Evolutionary conservation across 371 early-diverging fungal species (phyloP), one percentile per base, ranked within the genome.

Genomic region (Mucor ambiguus): DNA sequence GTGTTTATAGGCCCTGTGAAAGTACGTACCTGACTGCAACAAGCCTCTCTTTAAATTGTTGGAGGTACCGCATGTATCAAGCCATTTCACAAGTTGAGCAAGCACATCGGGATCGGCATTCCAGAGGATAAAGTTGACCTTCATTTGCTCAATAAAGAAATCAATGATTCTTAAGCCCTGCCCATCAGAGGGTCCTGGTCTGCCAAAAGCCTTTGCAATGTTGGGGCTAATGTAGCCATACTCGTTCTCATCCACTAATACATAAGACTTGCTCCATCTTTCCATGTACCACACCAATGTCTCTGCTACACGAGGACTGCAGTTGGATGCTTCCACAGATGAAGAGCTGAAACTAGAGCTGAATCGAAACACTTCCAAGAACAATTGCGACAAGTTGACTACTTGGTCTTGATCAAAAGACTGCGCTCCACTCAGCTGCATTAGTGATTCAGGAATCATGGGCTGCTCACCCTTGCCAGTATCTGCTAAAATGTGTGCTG

Each of bases 221-320:
- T 80, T 81, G 6, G 83, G 84, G 68, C 87, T 87, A 48, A 88
- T 80, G 61, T 72, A 72, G 7, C 80, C 71, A 67, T 90, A 90
- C 37, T 91, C 87, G 14, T 83, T 81, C 32, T 85, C 84, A 58
- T 86, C 80, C 20, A 89, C 37, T 41, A 92, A 83, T 10, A 93
- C 68, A 69, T 91, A 93, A 0, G 92, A 87, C 57, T 85, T 81
- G 46, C 82, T 78, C 92, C 94, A 93, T 24, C 94, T 80, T 61
- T 91, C 90, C 56, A 89, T 74, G 71, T 88, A 93, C 90, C 91
- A 91, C 49, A 92, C 75, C 29, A 92, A 68, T 0, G 91, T 90
- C 61, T 92, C 89, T 2, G 88, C 82, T 6, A 92, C 84, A 58
- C 87, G 81, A 4, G 94, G 94, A 70, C 92, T 92, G 71, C 88